Evolutionary conservation across 352 stramenopile genomes (phyloP), one percentile per base, ranked within the genome.

Genomic region (Globisporangium spiculum): DNA sequence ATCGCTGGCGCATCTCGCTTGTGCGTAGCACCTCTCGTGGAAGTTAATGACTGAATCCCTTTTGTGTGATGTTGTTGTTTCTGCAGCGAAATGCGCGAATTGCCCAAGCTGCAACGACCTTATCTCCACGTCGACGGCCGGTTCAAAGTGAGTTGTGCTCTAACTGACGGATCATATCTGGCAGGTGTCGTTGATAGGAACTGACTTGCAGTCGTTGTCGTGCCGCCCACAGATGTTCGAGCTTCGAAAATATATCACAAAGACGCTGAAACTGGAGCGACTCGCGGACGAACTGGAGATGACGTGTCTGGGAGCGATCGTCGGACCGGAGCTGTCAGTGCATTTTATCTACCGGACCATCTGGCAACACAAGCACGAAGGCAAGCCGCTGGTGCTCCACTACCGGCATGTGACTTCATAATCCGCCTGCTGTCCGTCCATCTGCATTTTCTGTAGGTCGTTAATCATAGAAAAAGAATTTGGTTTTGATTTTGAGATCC

Each of bases 341-440:
- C 68, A 81, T 36, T 90, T 92, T 67, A 88, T 90, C 52, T 70
- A 83, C 46, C 80, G 80, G 32, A 90, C 82, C 48, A 88, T 90
- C 44, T 90, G 84, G 84, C 75, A 89, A 46, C 75, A 75, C 57
- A 76, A 87, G 63, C 77, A 80, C 57, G 70, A 84, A 56, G 69
- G 72, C 12, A 70, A 75, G 30, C 75, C 67, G 32, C 76, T 91
- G 24, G 71, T 87, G 38, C 67, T 91, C 46, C 74, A 86, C 58
- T 91, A 89, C 70, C 76, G 79, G 20, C 53, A 72, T 38, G 4
- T 81, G 36, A 46, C 67, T 4, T 53, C 74, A 24, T 66, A 44
- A 66, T 34, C 20, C 20, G 41, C 44, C 18, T 24, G 44, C 18
- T 52, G 22, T 14, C 44, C 44, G n/a, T 50, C 5, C 44, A 52